phyloP scores from a whole-genome alignment of 768 basidiomycete species.

The Macrolepiota albuminosa region DNA sequence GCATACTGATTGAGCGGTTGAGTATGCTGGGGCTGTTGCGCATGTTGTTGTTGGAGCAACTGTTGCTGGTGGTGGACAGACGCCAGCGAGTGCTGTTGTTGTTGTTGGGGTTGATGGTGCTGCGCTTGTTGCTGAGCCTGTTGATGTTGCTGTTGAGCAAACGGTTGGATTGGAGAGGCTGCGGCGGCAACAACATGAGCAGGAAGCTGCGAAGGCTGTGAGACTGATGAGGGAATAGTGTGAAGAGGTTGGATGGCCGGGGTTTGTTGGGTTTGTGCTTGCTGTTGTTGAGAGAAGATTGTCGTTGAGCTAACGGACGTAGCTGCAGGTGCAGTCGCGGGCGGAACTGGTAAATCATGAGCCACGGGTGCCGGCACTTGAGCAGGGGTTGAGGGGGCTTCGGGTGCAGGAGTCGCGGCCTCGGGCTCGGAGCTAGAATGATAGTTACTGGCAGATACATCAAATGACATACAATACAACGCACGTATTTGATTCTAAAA shows the following conservation, averaged over 20 bases:
- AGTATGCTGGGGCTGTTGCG: conserved; percentile 13
- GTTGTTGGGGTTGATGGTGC: conserved; percentile 35
- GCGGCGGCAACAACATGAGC: conserved; percentile 19
- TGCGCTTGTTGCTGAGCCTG: conserved; percentile 26
- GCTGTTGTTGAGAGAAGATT: conserved; percentile 46
- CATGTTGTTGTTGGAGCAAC: conserved; percentile 6
- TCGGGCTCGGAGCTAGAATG: conserved; percentile 15
- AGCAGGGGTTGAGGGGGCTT: conserved; percentile 30
- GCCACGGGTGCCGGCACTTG: conserved; percentile 22
- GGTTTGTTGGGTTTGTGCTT: conserved; percentile 29
- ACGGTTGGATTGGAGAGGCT: conserved; percentile 38
- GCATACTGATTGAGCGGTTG: conserved; percentile 51
- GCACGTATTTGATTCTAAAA: conserved; percentile 51
- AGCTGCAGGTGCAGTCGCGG: conserved; percentile 34
- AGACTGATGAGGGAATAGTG: conserved; percentile 20
- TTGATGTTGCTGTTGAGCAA: conserved; percentile 35
- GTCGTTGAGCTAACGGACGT: conserved; percentile 33
- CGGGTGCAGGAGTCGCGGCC: conserved; percentile 18
- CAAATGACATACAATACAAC: conserved; percentile 21
- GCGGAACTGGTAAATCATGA: conserved; percentile 29
- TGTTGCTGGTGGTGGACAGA: conserved; percentile 4
- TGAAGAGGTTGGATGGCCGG: conserved; percentile 17
- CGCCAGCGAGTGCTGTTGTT: conserved; percentile 16
- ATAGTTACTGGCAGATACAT: neutral
- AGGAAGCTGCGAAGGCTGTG: conserved; percentile 29